A percentile compares a stretch with the other conserved stretches of the same genome.
Conservation (phyloP, 2,329 filamentous ascomycete genomes). For the Xylaria sp. region DNA sequence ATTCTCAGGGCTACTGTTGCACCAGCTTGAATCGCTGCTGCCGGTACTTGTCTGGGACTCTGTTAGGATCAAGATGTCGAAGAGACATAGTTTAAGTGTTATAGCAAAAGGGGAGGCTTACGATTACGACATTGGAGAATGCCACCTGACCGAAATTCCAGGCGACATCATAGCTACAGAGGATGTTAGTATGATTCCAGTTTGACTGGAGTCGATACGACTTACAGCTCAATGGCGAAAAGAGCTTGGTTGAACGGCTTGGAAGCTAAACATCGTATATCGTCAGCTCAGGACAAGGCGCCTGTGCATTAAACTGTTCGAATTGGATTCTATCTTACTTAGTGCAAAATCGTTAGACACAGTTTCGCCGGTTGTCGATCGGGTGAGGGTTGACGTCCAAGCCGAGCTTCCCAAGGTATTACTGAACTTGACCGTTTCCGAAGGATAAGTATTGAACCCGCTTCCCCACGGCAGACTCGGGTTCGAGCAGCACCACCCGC, state of each 20-base stretch:
- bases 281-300: constrained; percentile 9
- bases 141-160: constrained; percentile 56
- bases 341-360: constrained; percentile 52
- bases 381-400: constrained; percentile 52
- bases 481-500: constrained; percentile 56
- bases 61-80: constrained; percentile 16
- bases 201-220: not conserved
- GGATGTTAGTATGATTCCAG: not conserved
- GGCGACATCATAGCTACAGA: constrained; percentile 47
- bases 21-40: constrained; percentile 48
- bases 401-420: constrained; percentile 47
- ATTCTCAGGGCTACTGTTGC: constrained; percentile 52
- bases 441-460: constrained; percentile 53
- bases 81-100: not conserved
- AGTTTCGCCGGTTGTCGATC: constrained; percentile 46
- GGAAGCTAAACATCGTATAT: constrained; percentile 34
- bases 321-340: constrained; percentile 31
- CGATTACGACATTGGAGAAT: constrained; percentile 61
- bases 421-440: constrained; percentile 50
- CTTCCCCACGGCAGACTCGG: constrained; percentile 53
- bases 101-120: constrained; percentile 43
- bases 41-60: constrained; percentile 44
- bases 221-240: constrained; percentile 55
- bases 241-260: constrained; percentile 56
- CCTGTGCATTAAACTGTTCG: not conserved